These are phyloP conservation scores for Papiliotrema terrestris DNA, from an alignment of 1,284 basidiomycete species.

Conservation along the genomic window DNA sequence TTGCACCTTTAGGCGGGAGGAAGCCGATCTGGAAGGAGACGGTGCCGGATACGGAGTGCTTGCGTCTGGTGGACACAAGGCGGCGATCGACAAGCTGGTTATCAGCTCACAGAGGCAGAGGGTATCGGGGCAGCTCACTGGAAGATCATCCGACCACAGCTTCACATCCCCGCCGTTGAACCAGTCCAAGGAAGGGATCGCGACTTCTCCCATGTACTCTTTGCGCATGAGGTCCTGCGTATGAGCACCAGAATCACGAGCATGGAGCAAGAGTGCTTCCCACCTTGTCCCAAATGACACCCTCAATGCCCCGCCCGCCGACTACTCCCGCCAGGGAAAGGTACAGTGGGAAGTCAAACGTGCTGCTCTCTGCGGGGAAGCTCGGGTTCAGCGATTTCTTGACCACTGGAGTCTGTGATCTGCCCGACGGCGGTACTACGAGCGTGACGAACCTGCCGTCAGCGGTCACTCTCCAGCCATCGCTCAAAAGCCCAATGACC, in stretches of 20 bases:
- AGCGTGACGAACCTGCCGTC: slow-evolving; percentile 65
- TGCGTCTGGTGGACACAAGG: slow-evolving; percentile 60
- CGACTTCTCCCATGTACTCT: slow-evolving; percentile 89
- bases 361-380: slow-evolving; percentile 68
- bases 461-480: not conserved
- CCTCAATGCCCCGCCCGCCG: slow-evolving; percentile 64
- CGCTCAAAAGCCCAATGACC: not conserved
- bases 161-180: slow-evolving; percentile 55
- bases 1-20: slow-evolving; percentile 50
- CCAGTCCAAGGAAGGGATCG: slow-evolving; percentile 75
- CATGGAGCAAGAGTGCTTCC: slow-evolving; percentile 13
- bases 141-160: slow-evolving; percentile 38
- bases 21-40: slow-evolving; percentile 76
- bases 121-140: slow-evolving; percentile 38
- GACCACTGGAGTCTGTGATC: slow-evolving; percentile 73
- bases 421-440: slow-evolving; percentile 59
- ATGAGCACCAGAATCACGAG: slow-evolving; percentile 7
- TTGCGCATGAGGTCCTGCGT: slow-evolving; percentile 61
- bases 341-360: slow-evolving; percentile 81
- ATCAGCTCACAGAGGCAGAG: not conserved
- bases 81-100: slow-evolving; percentile 57
- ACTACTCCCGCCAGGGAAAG: slow-evolving; percentile 68
- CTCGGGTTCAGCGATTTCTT: slow-evolving; percentile 74
- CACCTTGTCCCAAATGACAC: slow-evolving; percentile 93
- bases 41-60: slow-evolving; percentile 55